A percentile compares a stretch with the other conserved stretches of the same genome.
phyloP scores from a whole-genome alignment of 306 rosid genomes.

The Quillaja saponaria region DNA sequence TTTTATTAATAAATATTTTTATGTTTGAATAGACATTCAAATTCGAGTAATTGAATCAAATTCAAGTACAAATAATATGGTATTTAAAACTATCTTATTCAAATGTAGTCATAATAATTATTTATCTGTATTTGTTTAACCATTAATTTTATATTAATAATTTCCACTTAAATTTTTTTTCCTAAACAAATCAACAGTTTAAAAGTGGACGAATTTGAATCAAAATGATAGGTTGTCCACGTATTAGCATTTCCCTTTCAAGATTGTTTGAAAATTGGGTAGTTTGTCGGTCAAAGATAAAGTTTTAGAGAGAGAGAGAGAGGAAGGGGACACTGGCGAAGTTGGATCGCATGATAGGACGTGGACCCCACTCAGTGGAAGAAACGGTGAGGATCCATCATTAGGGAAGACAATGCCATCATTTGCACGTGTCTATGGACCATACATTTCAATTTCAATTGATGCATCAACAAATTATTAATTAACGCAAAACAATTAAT shows the following conservation, averaged over 20 bases:
- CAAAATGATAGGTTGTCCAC: too few species aligned
- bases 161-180: too few species aligned
- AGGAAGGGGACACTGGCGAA: constrained; percentile 14
- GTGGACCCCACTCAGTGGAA: constrained; percentile 87
- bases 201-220: too few species aligned
- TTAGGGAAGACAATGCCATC: constrained; percentile 65
- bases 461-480: not conserved
- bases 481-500: not conserved
- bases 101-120: too few species aligned
- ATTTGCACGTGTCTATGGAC: constrained; percentile 90
- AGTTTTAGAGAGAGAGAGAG: constrained; percentile 8
- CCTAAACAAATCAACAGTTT: too few species aligned
- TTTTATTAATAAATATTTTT: too few species aligned
- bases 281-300: constrained; percentile 64
- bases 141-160: too few species aligned
- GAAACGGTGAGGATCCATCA: constrained; percentile 90
- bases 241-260: not conserved
- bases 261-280: constrained; percentile 1
- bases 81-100: too few species aligned
- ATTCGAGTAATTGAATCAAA: too few species aligned
- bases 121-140: too few species aligned
- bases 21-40: too few species aligned
- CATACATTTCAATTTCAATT: constrained; percentile 37
- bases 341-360: constrained; percentile 54
- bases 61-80: too few species aligned